Conservation (phyloP, 345 rosid species). For the Abelmoschus esculentus region DNA sequence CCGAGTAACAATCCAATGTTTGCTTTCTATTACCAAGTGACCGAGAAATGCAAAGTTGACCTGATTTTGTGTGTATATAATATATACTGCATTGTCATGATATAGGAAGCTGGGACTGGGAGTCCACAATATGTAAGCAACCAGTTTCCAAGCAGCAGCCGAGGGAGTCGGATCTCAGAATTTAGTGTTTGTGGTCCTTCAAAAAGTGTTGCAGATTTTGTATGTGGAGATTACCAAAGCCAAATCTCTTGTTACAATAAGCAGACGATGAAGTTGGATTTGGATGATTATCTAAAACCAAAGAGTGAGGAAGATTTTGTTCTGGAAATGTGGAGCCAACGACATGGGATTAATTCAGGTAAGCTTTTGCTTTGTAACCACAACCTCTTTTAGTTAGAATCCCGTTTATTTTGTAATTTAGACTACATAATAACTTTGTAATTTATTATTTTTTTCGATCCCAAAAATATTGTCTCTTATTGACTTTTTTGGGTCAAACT, state of each 20-base stretch:
- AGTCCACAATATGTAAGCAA: slow-evolving; percentile 30
- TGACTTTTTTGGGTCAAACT: too few relatives aligned
- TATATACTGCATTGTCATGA: too few relatives aligned
- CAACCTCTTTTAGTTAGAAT: slow-evolving; percentile 18
- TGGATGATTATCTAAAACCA: slow-evolving; percentile 52
- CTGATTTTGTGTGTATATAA: too few relatives aligned
- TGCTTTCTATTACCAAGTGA: too few relatives aligned
- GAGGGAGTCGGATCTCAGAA: slow-evolving; percentile 75
- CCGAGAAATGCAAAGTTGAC: too few relatives aligned
- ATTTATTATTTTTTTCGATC: too few relatives aligned
- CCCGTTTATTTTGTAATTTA: background rate
- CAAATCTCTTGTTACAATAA: slow-evolving; percentile 3
- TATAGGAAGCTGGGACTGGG: slow-evolving; percentile 29
- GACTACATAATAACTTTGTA: too few relatives aligned
- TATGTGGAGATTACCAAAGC: slow-evolving; percentile 18
- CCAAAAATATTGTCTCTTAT: too few relatives aligned
- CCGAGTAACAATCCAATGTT: too few relatives aligned
- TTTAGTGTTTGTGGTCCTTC: slow-evolving; percentile 16
- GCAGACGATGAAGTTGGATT: slow-evolving; percentile 32
- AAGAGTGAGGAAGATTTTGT: slow-evolving; percentile 47
- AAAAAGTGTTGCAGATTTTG: slow-evolving; percentile 19
- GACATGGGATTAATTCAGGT: slow-evolving; percentile 57
- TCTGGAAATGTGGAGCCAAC: slow-evolving; percentile 60
- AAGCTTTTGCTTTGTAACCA: slow-evolving; percentile 53
- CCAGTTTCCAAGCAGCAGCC: slow-evolving; percentile 50